A percentile compares a stretch with the other conserved stretches of the same genome.
phyloP scores from a whole-genome alignment of 768 basidiomycete species.

The Phanerodontia chrysosporium region DNA sequence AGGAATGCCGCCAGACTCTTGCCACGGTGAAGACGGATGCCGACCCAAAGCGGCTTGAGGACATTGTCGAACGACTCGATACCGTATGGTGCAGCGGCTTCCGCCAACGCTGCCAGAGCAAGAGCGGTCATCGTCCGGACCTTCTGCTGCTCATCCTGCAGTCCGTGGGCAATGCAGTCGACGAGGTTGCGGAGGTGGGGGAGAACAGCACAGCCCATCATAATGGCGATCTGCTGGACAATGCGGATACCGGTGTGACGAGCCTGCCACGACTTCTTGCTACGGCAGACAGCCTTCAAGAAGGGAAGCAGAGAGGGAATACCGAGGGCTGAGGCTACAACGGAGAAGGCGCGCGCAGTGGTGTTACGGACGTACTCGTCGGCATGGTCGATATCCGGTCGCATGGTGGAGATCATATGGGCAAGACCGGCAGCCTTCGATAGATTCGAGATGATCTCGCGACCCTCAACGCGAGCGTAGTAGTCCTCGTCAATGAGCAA shows the following conservation, averaged over 20 bases:
- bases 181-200: slow-evolving; percentile 96
- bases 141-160: slow-evolving; percentile 94
- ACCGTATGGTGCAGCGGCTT: slow-evolving; percentile 97
- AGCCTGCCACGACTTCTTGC: slow-evolving; percentile 99
- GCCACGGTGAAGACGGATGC: slow-evolving; percentile 91
- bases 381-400: slow-evolving; percentile 98
- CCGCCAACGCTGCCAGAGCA: slow-evolving; percentile 88
- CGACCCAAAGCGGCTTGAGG: slow-evolving; percentile 89
- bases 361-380: slow-evolving; percentile 99
- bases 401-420: slow-evolving; percentile 99
- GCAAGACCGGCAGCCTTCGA: slow-evolving; percentile 98
- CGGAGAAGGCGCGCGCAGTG: slow-evolving; percentile 97
- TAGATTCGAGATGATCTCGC: slow-evolving; percentile 97
- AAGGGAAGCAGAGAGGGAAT: slow-evolving; percentile 97
- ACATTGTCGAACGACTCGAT: slow-evolving; percentile 99
- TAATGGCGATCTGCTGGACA: slow-evolving; percentile 98
- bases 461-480: slow-evolving; percentile 94
- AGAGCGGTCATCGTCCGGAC: slow-evolving; percentile 95
- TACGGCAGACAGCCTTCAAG: slow-evolving; percentile 96
- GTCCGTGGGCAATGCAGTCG: slow-evolving; percentile 89
- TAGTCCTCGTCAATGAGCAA: slow-evolving; percentile 98
- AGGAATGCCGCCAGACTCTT: slow-evolving; percentile 94
- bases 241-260: slow-evolving; percentile 99
- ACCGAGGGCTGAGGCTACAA: slow-evolving; percentile 96
- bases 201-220: slow-evolving; percentile 99